Conservation (phyloP, 139 green algal genomes). For the Auxenochlorella pyrenoidosa region DNA sequence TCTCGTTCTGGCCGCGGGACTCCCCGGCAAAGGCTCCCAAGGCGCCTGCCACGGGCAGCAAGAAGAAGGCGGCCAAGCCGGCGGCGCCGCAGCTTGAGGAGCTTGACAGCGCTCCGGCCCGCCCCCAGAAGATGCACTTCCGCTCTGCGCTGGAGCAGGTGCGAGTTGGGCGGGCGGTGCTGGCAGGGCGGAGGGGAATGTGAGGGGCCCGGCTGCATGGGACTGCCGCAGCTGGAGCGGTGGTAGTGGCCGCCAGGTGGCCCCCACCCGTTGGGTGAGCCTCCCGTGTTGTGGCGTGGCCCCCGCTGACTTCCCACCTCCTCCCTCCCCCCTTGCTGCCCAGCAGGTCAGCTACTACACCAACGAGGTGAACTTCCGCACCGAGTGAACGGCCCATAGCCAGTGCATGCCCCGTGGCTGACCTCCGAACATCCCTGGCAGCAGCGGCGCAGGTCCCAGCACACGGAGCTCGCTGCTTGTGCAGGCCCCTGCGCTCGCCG, state of each 20-base stretch:
- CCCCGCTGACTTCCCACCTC: background rate
- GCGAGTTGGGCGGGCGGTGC: background rate
- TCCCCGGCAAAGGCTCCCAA: background rate
- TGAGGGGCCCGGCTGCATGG: background rate
- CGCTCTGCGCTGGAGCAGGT: conserved; percentile 39
- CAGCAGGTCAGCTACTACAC: background rate
- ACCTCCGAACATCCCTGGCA: no score
- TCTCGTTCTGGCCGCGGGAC: conserved; percentile 5
- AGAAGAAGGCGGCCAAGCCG: conserved; percentile 13
- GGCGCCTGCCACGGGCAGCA: background rate
- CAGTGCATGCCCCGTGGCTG: no score
- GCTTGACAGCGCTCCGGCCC: background rate
- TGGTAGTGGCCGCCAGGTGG: no score
- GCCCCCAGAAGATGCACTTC: conserved; percentile 19
- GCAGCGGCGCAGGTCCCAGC: no score
- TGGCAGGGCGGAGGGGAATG: background rate
- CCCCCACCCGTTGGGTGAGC: no score
- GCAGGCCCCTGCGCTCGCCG: no score
- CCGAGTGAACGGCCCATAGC: background rate
- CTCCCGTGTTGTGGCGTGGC: no score
- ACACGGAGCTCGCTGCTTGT: no score
- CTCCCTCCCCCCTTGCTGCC: background rate
- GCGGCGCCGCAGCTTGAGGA: background rate
- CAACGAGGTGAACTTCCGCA: background rate
- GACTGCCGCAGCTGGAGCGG: background rate